A percentile compares a stretch with the other conserved stretches of the same genome.
These are phyloP conservation scores for Rutstroemia sp. DNA, from an alignment of 2,329 filamentous ascomycete genomes.

Conservation along the genomic window DNA sequence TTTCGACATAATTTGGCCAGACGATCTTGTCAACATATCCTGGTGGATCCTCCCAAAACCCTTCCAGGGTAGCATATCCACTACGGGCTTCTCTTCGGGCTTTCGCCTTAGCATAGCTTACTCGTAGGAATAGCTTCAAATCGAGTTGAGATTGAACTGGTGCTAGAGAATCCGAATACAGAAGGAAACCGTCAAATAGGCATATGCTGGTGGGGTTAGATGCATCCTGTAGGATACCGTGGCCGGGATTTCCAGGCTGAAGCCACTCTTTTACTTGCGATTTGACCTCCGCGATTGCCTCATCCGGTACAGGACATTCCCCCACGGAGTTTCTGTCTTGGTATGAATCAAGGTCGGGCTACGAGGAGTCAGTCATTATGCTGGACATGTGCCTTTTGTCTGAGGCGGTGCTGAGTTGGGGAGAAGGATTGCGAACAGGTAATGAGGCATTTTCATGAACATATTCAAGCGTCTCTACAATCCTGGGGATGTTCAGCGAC, in stretches of 20 bases:
- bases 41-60: conserved; percentile 92
- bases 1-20: conserved; percentile 85
- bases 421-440: conserved; percentile 41
- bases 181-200: conserved; percentile 81
- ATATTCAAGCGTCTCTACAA: conserved; percentile 60
- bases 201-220: conserved; percentile 41
- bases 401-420: conserved; percentile 25
- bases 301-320: conserved; percentile 42
- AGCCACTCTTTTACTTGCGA: conserved; percentile 42
- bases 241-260: conserved; percentile 37
- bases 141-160: conserved; percentile 55
- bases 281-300: conserved; percentile 40
- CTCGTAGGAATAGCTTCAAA: conserved; percentile 70
- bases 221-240: conserved; percentile 29
- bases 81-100: conserved; percentile 58
- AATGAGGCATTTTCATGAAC: conserved; percentile 62
- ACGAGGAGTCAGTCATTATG: conserved; percentile 15
- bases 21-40: conserved; percentile 92
- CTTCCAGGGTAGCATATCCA: conserved; percentile 76
- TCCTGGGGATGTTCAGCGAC: conserved; percentile 63
- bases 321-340: conserved; percentile 59
- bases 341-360: conserved; percentile 46
- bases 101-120: conserved; percentile 57
- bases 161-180: conserved; percentile 56
- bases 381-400: conserved; percentile 18